Base-by-base conservation (phyloP, 768 basidiomycete species). In the Sistotremastrum suecicum region DNA sequence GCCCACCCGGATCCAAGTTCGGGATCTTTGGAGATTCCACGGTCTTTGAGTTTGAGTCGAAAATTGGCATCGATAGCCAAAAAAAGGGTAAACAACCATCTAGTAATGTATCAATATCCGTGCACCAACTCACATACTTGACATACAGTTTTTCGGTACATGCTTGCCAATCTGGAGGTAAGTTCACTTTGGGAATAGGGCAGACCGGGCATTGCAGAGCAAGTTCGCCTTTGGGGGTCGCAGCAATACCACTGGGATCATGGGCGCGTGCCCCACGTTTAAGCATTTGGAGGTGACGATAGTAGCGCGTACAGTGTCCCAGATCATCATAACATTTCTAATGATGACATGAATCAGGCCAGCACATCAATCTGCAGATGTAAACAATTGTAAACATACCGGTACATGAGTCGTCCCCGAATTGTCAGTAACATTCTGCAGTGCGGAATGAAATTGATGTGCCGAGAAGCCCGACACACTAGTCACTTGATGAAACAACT, bases 51-150 rank as follows among this genome's bases (percentile, higher is more conserved):
- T 35, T 51, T 51, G 3, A 66, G 48, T 1, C 54, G 51, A 43
- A 66, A 68, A 44, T 59, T 62, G 28, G 62, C 60, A 42, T 64
- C 62, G 7, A 63, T 52, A 2, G 55, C 54, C 11, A 53, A 32
- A 41, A 62, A 59, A 1, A 62, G 47, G 7, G 50, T 44, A 49
- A 64, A 56, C 0, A 63, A 37, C 41, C 50, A 63, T 12, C 58
- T 60, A 49, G 20, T 43, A 34, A 44, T 10, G 36, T 4, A 31
- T 37, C 5, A 11, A 42, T 28, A 7, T 34, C 11, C n/a, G 41
- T 31, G 12, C 10, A 30, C 30, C 33, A 34, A 38, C 5, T 39
- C 8, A 7, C 29, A 5, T 28, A 7, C 7, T 11, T 45, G n/a
- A 39, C 36, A 7, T 9, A 39, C 44, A 7, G 7, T n/a, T 6